phyloP scores from a whole-genome alignment of 768 basidiomycete genomes.

The Rhodotorula taiwanensis region DNA sequence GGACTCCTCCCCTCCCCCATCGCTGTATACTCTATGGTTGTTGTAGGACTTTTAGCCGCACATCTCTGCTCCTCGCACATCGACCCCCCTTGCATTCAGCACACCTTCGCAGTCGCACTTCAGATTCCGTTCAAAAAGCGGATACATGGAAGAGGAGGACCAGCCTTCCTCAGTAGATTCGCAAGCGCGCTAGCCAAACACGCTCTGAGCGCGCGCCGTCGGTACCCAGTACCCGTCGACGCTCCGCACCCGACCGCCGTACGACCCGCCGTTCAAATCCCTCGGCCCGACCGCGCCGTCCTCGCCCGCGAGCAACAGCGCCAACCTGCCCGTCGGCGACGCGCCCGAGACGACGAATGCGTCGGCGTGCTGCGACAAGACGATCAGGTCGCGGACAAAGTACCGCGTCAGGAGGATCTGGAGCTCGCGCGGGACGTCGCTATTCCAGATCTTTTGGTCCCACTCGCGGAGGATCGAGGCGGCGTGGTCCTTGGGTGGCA shows the following conservation, averaged over 20 bases:
- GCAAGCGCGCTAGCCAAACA: not conserved
- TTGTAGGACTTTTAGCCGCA: not conserved
- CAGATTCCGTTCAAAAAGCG: too few relatives aligned
- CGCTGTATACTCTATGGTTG: not conserved
- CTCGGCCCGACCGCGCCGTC: conserved; percentile 33
- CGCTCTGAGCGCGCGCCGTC: not conserved
- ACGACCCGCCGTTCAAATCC: conserved; percentile 23
- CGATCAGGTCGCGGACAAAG: conserved; percentile 28
- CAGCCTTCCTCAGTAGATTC: too few relatives aligned
- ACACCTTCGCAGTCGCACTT: too few relatives aligned
- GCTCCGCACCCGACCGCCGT: conserved; percentile 27
- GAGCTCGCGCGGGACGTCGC: conserved; percentile 11
- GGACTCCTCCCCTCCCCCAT: not conserved
- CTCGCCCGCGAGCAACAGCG: conserved; percentile 21
- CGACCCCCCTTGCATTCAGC: too few relatives aligned
- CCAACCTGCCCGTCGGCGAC: conserved; percentile 22
- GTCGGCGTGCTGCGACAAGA: conserved; percentile 19
- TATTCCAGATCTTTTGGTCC: conserved; percentile 18
- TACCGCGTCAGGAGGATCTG: conserved; percentile 18
- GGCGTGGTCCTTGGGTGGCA: not conserved
- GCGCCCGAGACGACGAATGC: conserved; percentile 32
- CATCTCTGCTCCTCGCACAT: not conserved
- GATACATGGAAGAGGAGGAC: too few relatives aligned
- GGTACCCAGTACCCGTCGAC: conserved; percentile 23
- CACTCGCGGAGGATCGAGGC: conserved; percentile 12